These are phyloP conservation scores for Corylus americana DNA, from an alignment of 306 rosid genomes.

Conservation along the genomic window DNA sequence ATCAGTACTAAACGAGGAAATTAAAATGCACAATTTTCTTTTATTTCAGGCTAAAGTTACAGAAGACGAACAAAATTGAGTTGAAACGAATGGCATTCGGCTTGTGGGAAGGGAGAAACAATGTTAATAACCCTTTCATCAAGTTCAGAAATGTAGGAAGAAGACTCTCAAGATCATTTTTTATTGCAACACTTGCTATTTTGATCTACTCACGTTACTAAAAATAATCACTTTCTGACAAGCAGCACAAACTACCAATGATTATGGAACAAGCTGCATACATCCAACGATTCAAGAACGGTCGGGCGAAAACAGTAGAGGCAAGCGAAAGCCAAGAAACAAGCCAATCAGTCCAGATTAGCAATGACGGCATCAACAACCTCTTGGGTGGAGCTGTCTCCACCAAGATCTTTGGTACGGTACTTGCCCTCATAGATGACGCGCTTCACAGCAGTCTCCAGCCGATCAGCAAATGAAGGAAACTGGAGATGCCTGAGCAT, in stretches of 20 bases:
- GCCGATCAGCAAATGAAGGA: slow-evolving; percentile 82
- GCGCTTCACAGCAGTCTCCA: slow-evolving; percentile 72
- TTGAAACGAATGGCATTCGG: background rate
- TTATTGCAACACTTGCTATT: slow-evolving; percentile 9
- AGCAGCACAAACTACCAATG: slow-evolving; percentile 19
- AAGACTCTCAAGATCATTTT: background rate
- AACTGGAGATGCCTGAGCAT: slow-evolving; percentile 89
- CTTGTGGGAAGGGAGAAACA: background rate
- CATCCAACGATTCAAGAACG: slow-evolving; percentile 10
- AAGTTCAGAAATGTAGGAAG: background rate
- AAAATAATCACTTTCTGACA: slow-evolving; percentile 16
- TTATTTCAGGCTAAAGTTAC: slow-evolving; percentile 8
- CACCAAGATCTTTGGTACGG: slow-evolving; percentile 78
- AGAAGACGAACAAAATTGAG: slow-evolving; percentile 4
- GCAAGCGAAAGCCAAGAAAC: slow-evolving; percentile 1
- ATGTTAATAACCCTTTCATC: background rate
- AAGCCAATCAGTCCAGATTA: slow-evolving; percentile 43
- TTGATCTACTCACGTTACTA: background rate
- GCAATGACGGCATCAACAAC: slow-evolving; percentile 71
- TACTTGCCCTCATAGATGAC: slow-evolving; percentile 57
- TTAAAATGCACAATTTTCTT: background rate
- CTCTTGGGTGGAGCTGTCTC: slow-evolving; percentile 61
- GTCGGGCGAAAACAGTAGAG: slow-evolving; percentile 4
- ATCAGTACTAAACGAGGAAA: too few species aligned
- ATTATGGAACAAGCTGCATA: slow-evolving; percentile 2